Base-by-base conservation (phyloP, 495 filamentous ascomycete genomes). In the Copromyces sp. region DNA sequence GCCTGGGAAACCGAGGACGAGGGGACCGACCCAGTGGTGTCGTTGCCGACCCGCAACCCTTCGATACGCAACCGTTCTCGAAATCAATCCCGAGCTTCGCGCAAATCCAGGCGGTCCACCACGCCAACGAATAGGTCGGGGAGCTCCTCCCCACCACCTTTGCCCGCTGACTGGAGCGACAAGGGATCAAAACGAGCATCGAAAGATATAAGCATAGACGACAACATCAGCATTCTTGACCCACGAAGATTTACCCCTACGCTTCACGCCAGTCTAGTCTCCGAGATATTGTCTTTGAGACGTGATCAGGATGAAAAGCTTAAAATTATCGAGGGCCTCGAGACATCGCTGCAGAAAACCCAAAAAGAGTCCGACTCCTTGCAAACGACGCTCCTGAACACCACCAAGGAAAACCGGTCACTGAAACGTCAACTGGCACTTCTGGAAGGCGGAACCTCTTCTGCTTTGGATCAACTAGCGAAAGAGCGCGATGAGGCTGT, bases 211-310 rank as follows among this genome's bases (percentile, higher is more conserved):
- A 80, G 81, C 12, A 88, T 86, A 73, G 90, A 94, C 70, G 92
- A 96, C 71, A 89, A 84, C 72, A 87, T 94, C 65, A 92, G 92
- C 24, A 88, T 93, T 20, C 84, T 97, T 29, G 95, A 98, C 77
- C 92, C 95, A 7, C 89, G 94, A 69, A 87, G 95, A 24, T 97
- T 99, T 76, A 98, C 95, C 6, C 95, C 95, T 4, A 98, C 94
- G 2, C 86, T 98, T 24, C 96, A 98, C 82, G 95, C 95, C 16
- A 97, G 92, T 65, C 86, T 99, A 9, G 94, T 99, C 7, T 93
- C 95, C 0, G 95, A 99, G 80, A 99, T 99, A 73, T 87, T 98
- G 35, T 88, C 89, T 2, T 81, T 99, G 61, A 89, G 94, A 4
- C 86, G 95, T 61, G 96, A 98, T 72, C 87, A 97, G 70, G 95